Evolutionary conservation across 441 rosid species (phyloP), one percentile per base, ranked within the genome.

Genomic region (Erodium chrysanthum): DNA sequence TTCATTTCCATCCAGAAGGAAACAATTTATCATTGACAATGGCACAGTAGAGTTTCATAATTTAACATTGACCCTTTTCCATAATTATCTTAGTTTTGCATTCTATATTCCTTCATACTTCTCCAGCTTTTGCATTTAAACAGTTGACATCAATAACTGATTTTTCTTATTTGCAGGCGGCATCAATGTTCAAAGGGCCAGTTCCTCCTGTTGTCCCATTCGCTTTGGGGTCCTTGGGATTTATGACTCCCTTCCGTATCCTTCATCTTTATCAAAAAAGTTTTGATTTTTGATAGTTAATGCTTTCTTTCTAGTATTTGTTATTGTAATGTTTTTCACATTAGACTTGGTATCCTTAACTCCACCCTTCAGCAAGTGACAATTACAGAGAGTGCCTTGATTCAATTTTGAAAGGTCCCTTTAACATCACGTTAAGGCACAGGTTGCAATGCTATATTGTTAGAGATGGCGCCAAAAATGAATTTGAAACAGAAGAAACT

Each of bases 151-250:
- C 25, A 72, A 29, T 75, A 56, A 48, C 20, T 25, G 22, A 65
- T 68, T 44, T 70, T 74, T 11, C 35, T 66, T 27, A 75, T 77
- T 66, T 84, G 76, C 89, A 94, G 99, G 92, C 96, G 8, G 96
- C 97, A 71, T 89, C 97, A 8, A 82, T 87, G 89, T 95, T 95
- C 82, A 95, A 88, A 74, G 99, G 97, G 71, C 91, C 97, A 6
- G 97, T 91, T 84, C 99, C 99, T 75, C 97, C 97, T 4, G 77
- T 91, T 52, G 99, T 91, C 68, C 89, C 99, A 48, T 95, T 91
- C 80, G 87, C 99, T 20, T 79, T 91, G 70, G 99, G 99, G 68
- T 95, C 99, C 74, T 82, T 95, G 65, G 99, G 95, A 76, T 88
- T 88, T 66, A 88, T 88, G 95, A 88, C 95, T 40, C 91, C 95